A percentile compares a stretch with the other conserved stretches of the same genome.
Conservation (phyloP, 805 yeast genomes). For the Pichia nanzhaoensis region DNA sequence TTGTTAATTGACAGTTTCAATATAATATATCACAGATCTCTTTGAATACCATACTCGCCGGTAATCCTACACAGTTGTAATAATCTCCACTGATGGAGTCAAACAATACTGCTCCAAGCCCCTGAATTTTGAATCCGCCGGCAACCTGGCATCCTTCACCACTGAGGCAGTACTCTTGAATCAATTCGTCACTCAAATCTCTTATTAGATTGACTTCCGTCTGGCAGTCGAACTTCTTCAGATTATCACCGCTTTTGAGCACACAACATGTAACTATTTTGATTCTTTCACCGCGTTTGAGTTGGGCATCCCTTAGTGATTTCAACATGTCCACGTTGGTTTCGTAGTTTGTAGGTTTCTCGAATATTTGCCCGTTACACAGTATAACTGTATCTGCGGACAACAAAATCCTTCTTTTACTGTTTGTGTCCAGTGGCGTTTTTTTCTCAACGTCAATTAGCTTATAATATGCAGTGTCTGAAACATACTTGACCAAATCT, state of each 20-base stretch:
- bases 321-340: slow-evolving; percentile 46
- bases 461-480: slow-evolving; percentile 62
- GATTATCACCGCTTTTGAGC: not conserved
- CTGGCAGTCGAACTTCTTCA: slow-evolving; percentile 11
- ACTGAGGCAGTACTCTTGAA: slow-evolving; percentile 55
- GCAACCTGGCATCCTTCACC: slow-evolving; percentile 81
- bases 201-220: slow-evolving; percentile 35
- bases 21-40: slow-evolving; percentile 17
- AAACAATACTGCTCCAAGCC: slow-evolving; percentile 60
- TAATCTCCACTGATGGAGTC: slow-evolving; percentile 68
- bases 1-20: not conserved
- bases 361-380: slow-evolving; percentile 54
- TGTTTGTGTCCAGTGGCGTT: slow-evolving; percentile 9
- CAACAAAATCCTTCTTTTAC: slow-evolving; percentile 27
- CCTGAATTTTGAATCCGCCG: slow-evolving; percentile 89
- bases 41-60: slow-evolving; percentile 50
- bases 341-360: slow-evolving; percentile 63
- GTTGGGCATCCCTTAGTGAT: slow-evolving; percentile 36
- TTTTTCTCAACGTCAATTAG: slow-evolving; percentile 50
- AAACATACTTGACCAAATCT: slow-evolving; percentile 44
- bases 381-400: slow-evolving; percentile 81
- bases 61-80: slow-evolving; percentile 83
- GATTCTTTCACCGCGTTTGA: slow-evolving; percentile 22
- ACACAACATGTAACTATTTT: slow-evolving; percentile 15
- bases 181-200: slow-evolving; percentile 43